Evolutionary conservation across 2,329 filamentous ascomycete genomes (phyloP).

Genomic region (Diaporthe australafricana): DNA sequence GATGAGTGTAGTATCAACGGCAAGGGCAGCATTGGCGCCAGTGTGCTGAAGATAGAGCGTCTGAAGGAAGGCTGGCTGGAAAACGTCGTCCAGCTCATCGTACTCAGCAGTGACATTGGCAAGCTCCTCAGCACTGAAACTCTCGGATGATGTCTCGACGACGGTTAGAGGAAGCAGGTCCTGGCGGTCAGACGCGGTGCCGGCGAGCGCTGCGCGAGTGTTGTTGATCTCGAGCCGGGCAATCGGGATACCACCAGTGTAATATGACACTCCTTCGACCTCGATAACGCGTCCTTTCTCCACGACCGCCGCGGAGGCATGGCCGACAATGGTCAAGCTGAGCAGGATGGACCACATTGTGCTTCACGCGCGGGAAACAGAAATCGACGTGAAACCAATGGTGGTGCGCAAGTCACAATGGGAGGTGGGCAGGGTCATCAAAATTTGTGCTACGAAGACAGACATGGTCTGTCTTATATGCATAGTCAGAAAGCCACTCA

Average conservation of each 20-base stretch:
- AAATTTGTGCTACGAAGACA: not conserved
- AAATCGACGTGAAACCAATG: not conserved
- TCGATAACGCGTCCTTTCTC: slow-evolving; percentile 14
- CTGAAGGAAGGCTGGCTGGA: slow-evolving; percentile 42
- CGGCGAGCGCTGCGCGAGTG: not conserved
- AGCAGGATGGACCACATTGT: slow-evolving; percentile 1
- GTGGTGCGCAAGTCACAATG: not conserved
- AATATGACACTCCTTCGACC: slow-evolving; percentile 27
- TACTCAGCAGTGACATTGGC: slow-evolving; percentile 18
- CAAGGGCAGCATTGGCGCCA: not conserved
- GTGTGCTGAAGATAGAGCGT: slow-evolving; percentile 39
- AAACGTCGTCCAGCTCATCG: slow-evolving; percentile 43
- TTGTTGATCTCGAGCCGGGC: slow-evolving; percentile 21
- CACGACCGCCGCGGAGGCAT: not conserved
- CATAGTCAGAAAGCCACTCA: not conserved
- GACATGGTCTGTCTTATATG: not conserved
- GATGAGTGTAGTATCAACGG: not conserved
- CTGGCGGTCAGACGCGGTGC: not conserved
- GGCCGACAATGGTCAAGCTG: too few relatives aligned
- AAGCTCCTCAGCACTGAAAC: not conserved
- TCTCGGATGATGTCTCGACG: not conserved
- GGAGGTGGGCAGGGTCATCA: not conserved
- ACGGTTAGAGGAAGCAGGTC: slow-evolving; percentile 32
- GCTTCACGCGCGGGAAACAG: not conserved
- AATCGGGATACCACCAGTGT: slow-evolving; percentile 24